These are phyloP conservation scores for Lyophyllum atratum DNA, from an alignment of 768 basidiomycete species.

Conservation along the genomic window DNA sequence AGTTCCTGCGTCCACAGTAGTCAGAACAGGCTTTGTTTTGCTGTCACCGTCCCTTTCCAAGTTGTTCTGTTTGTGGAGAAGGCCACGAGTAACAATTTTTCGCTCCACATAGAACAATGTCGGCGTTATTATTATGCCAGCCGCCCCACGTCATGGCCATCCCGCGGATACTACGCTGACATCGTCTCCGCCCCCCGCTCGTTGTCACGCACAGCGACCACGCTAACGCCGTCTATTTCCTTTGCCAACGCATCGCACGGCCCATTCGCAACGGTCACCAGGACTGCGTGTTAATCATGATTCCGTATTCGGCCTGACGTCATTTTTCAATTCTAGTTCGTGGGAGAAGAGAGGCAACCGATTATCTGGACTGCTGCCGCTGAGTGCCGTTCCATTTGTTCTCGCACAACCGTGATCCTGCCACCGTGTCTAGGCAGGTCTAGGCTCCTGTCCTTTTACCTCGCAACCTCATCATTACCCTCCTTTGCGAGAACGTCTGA, in stretches of 20 bases:
- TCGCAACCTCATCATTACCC: too few relatives aligned
- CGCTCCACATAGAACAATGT: slow-evolving; percentile 19
- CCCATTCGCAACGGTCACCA: neutral
- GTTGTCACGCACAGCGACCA: neutral
- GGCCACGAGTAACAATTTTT: slow-evolving; percentile 22
- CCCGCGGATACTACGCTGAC: neutral
- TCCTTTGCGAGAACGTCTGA: too few relatives aligned
- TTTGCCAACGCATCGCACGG: neutral
- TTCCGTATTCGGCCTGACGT: slow-evolving; percentile 7
- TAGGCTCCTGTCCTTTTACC: too few relatives aligned
- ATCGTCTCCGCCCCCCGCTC: neutral
- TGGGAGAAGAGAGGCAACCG: neutral
- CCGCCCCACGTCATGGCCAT: slow-evolving; percentile 15
- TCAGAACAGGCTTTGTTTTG: slow-evolving; percentile 1
- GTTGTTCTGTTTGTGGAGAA: slow-evolving; percentile 8
- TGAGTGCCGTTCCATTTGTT: too few relatives aligned
- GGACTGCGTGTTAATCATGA: neutral
- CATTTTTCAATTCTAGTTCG: slow-evolving; percentile 11
- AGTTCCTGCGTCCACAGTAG: too few relatives aligned
- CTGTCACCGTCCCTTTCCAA: neutral
- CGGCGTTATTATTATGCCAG: slow-evolving; percentile 18
- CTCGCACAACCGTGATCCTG: too few relatives aligned
- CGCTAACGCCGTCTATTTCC: neutral
- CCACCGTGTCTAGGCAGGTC: too few relatives aligned
- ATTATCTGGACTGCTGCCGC: neutral